Conservation (phyloP, 768 basidiomycete species). For the Trametes villosa region DNA sequence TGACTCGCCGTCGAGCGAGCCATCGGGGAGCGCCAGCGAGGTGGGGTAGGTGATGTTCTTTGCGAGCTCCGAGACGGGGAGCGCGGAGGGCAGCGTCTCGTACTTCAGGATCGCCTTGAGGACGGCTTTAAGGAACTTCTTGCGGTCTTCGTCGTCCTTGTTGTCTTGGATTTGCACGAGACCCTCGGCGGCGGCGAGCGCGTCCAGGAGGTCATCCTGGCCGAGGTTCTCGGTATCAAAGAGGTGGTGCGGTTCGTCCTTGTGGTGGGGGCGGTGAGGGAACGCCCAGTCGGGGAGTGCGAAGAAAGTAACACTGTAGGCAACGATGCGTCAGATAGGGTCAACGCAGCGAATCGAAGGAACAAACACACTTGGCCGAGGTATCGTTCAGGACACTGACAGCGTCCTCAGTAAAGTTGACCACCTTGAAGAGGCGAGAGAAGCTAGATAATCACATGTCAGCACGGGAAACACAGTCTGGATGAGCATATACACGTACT, state of each 20-base stretch:
- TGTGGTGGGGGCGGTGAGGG: conserved; percentile 31
- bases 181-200: conserved; percentile 35
- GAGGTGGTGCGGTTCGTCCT: conserved; percentile 7
- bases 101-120: conserved; percentile 58
- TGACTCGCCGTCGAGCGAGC: conserved; percentile 48
- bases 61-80: conserved; percentile 44
- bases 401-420: conserved; percentile 45
- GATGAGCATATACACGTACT: conserved; percentile 24
- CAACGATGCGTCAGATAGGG: neutral
- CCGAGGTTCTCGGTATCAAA: conserved; percentile 10
- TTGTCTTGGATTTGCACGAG: conserved; percentile 39
- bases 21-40: conserved; percentile 45
- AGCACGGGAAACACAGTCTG: neutral
- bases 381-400: conserved; percentile 45
- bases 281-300: conserved; percentile 54
- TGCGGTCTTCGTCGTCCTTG: conserved; percentile 47
- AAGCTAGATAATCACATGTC: conserved; percentile 43
- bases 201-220: conserved; percentile 24
- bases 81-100: conserved; percentile 53
- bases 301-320: conserved; percentile 58
- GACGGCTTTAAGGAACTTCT: conserved; percentile 54
- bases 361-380: conserved; percentile 37
- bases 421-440: conserved; percentile 44
- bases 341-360: neutral
- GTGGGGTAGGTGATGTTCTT: conserved; percentile 60